Conservation (phyloP, 306 rosid species). For the Astragalus membranaceus region DNA sequence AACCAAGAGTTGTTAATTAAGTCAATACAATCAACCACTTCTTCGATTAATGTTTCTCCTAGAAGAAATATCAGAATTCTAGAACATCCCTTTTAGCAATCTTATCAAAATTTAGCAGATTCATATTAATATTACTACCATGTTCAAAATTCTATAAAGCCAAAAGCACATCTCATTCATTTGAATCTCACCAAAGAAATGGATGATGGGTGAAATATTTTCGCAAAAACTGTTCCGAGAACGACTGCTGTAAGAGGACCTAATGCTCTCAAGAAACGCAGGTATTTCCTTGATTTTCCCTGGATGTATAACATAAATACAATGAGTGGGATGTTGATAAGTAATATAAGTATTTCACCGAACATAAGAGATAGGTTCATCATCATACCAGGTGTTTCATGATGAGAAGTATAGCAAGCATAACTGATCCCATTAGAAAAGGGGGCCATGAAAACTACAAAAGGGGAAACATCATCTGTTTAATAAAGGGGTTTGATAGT, state of each 20-base stretch:
- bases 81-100: not conserved
- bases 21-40: not conserved
- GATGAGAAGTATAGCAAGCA: slow-evolving; percentile 61
- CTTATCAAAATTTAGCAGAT: not conserved
- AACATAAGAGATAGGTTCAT: slow-evolving; percentile 18
- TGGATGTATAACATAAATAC: slow-evolving; percentile 32
- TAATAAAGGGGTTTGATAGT: slow-evolving; percentile 24
- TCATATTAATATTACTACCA: not conserved
- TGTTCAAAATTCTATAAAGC: not conserved
- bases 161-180: slow-evolving; percentile 18
- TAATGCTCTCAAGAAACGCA: slow-evolving; percentile 82
- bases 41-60: not conserved
- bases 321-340: slow-evolving; percentile 18
- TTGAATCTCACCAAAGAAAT: slow-evolving; percentile 72
- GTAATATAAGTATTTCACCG: slow-evolving; percentile 10
- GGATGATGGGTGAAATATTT: slow-evolving; percentile 67
- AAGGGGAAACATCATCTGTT: slow-evolving; percentile 31
- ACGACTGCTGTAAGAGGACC: slow-evolving; percentile 95
- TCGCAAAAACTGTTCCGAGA: slow-evolving; percentile 57
- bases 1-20: not conserved
- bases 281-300: slow-evolving; percentile 86
- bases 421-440: slow-evolving; percentile 83
- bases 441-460: slow-evolving; percentile 92
- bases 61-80: not conserved
- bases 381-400: slow-evolving; percentile 87